These are phyloP conservation scores for Cryptosporidium xiaoi DNA, from an alignment of 169 alveolate genomes.

Conservation along the genomic window DNA sequence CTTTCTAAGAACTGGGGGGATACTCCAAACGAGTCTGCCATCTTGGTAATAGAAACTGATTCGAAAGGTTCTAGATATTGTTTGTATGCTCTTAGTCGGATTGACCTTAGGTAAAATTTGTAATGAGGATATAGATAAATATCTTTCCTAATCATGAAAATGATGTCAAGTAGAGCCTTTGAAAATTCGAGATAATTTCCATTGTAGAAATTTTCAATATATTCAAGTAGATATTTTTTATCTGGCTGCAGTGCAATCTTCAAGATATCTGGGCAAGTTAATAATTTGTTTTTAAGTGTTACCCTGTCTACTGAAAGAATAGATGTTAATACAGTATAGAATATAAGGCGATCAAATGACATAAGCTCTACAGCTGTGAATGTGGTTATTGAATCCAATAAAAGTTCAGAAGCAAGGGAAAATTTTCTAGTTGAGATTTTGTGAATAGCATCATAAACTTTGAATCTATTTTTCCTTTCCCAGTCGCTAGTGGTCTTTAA, in stretches of 20 bases:
- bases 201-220: constrained; percentile 34
- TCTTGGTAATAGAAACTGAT: constrained; percentile 85
- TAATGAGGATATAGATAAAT: constrained; percentile 25
- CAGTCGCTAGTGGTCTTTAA: constrained; percentile 97
- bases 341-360: constrained; percentile 90
- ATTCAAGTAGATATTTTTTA: constrained; percentile 25
- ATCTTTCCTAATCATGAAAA: constrained; percentile 16
- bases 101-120: constrained; percentile 31
- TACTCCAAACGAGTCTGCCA: constrained; percentile 90
- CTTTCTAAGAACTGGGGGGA: constrained; percentile 84
- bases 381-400: constrained; percentile 91
- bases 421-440: constrained; percentile 88
- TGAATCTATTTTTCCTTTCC: constrained; percentile 96
- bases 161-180: background rate
- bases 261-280: constrained; percentile 50
- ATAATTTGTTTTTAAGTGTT: constrained; percentile 21
- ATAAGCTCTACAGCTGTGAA: constrained; percentile 94
- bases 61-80: constrained; percentile 87
- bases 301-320: constrained; percentile 77
- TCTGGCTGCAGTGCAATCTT: constrained; percentile 62
- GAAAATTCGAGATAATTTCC: constrained; percentile 34
- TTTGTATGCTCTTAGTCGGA: constrained; percentile 79
- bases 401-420: constrained; percentile 86
- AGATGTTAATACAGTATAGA: constrained; percentile 90
- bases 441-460: constrained; percentile 92